phyloP scores from a whole-genome alignment of 2,329 filamentous ascomycete genomes.

The Monosporascus sp. region DNA sequence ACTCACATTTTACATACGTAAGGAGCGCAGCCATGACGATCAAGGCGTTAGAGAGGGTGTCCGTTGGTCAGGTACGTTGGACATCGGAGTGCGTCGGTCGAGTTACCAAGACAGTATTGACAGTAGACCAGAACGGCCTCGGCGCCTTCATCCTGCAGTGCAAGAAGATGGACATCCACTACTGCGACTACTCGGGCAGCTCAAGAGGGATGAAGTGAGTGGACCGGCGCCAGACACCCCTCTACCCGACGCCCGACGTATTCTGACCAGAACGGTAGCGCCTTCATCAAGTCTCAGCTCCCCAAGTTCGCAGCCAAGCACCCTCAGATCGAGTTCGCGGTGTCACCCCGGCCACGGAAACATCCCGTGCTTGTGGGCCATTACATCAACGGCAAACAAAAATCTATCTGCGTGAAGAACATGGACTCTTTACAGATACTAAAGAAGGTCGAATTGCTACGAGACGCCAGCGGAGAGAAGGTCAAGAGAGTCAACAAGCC shows the following conservation, averaged over 20 bases:
- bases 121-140: slow-evolving; percentile 71
- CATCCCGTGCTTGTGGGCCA: slow-evolving; percentile 85
- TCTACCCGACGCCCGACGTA: no score
- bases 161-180: slow-evolving; percentile 92
- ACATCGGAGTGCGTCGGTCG: neutral
- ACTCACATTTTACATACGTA: slow-evolving; percentile 4
- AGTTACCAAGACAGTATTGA: neutral
- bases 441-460: slow-evolving; percentile 69
- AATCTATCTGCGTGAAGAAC: slow-evolving; percentile 85
- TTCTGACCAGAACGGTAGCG: slow-evolving; percentile 38
- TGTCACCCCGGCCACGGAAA: slow-evolving; percentile 83
- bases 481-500: slow-evolving; percentile 59
- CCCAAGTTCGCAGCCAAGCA: slow-evolving; percentile 73
- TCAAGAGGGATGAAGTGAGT: slow-evolving; percentile 89
- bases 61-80: slow-evolving; percentile 46
- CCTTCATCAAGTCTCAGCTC: slow-evolving; percentile 75
- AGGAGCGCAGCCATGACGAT: slow-evolving; percentile 48
- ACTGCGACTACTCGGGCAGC: slow-evolving; percentile 93
- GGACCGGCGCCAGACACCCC: neutral
- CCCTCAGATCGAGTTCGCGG: slow-evolving; percentile 83
- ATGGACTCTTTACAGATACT: slow-evolving; percentile 74
- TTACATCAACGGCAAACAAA: slow-evolving; percentile 87
- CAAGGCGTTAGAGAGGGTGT: slow-evolving; percentile 46
- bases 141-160: slow-evolving; percentile 97
- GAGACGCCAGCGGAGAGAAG: slow-evolving; percentile 73